These are phyloP conservation scores for Kwoniella dendrophila DNA, from an alignment of 768 basidiomycete species.

Conservation along the genomic window DNA sequence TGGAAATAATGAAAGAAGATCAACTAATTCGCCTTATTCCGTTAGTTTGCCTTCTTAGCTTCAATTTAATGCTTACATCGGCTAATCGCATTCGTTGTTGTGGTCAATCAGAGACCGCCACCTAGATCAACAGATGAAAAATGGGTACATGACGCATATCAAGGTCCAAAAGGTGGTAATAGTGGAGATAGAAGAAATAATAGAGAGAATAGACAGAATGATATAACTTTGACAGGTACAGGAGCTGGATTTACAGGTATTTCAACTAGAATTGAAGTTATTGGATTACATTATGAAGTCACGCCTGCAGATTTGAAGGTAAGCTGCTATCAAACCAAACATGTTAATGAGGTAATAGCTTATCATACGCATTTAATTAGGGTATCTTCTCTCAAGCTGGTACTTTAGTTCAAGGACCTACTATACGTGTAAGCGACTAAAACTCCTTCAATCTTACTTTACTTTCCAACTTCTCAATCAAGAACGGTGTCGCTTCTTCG, in stretches of 20 bases:
- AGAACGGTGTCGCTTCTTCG: neutral
- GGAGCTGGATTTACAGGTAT: constrained; percentile 53
- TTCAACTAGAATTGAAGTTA: constrained; percentile 70
- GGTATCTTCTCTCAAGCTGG: constrained; percentile 89
- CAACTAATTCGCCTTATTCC: constrained; percentile 12
- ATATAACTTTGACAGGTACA: constrained; percentile 31
- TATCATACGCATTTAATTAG: constrained; percentile 58
- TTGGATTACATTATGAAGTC: constrained; percentile 89
- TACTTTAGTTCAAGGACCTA: constrained; percentile 87
- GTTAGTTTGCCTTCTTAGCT: constrained; percentile 4
- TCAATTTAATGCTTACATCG: neutral
- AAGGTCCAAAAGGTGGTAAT: constrained; percentile 18
- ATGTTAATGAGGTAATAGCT: constrained; percentile 13
- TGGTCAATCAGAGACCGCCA: constrained; percentile 39
- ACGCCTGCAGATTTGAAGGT: constrained; percentile 85
- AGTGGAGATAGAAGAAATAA: constrained; percentile 19
- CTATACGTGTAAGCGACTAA: constrained; percentile 83
- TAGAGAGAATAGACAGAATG: constrained; percentile 8
- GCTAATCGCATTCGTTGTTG: neutral
- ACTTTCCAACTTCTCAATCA: neutral
- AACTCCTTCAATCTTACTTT: constrained; percentile 13
- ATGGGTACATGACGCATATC: constrained; percentile 49
- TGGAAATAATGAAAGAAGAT: constrained; percentile 12
- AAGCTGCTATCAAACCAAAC: constrained; percentile 49
- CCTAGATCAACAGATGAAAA: constrained; percentile 50